Conservation (phyloP, 495 filamentous ascomycete genomes). For the Parmelia sp. region DNA sequence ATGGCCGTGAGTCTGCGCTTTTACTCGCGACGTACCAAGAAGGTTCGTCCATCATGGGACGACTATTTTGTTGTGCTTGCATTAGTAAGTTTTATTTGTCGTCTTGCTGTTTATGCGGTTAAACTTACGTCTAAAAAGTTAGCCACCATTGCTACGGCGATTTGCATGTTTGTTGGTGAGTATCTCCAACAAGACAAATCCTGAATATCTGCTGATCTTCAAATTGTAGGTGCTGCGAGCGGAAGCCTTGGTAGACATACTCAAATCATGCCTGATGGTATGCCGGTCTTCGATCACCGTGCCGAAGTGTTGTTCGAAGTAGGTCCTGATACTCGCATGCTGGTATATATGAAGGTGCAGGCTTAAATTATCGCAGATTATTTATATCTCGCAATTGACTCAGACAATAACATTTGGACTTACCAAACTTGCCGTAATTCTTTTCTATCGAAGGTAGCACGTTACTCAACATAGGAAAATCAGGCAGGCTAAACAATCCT, state of each 20-base stretch:
- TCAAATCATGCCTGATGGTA: slow-evolving; percentile 1
- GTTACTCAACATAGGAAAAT: background rate
- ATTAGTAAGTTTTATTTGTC: slow-evolving; percentile 5
- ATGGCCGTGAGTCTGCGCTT: slow-evolving; percentile 4
- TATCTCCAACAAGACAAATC: background rate
- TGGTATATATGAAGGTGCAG: background rate
- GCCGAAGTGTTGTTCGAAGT: slow-evolving; percentile 8
- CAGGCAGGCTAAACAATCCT: background rate
- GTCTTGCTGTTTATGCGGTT: background rate
- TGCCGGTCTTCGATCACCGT: slow-evolving; percentile 8
- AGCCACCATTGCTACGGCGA: slow-evolving; percentile 5
- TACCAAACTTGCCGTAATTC: slow-evolving; percentile 13
- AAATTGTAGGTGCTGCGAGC: background rate
- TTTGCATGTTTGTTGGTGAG: slow-evolving; percentile 14
- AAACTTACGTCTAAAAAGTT: background rate
- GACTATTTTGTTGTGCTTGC: slow-evolving; percentile 32
- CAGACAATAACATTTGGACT: slow-evolving; percentile 16
- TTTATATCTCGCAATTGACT: slow-evolving; percentile 12
- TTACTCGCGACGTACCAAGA: slow-evolving; percentile 18
- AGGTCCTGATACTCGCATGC: background rate
- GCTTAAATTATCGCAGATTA: background rate
- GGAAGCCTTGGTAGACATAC: slow-evolving; percentile 16
- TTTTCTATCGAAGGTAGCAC: slow-evolving; percentile 12
- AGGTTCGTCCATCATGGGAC: slow-evolving; percentile 24
- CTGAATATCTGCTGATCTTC: background rate